phyloP scores from a whole-genome alignment of 2,329 filamentous ascomycete species.

The Coniochaeta ligniaria region DNA sequence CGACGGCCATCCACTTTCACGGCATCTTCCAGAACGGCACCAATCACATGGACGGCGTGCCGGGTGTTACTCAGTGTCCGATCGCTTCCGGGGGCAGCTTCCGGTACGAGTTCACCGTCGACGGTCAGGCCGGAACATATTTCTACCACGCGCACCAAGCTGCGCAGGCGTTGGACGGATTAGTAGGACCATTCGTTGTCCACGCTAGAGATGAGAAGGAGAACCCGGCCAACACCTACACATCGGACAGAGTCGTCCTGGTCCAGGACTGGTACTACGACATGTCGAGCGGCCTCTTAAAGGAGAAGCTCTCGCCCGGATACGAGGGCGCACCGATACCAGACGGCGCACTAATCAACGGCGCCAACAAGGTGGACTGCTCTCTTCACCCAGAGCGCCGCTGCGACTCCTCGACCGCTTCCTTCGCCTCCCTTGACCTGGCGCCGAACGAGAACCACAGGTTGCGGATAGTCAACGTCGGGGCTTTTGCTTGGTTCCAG shows the following conservation, averaged over 20 bases:
- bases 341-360: constrained; percentile 38
- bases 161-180: constrained; percentile 58
- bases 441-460: constrained; percentile 53
- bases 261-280: constrained; percentile 66
- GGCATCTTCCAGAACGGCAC: constrained; percentile 59
- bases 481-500: constrained; percentile 65
- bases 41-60: constrained; percentile 58
- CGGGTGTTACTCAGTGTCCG: constrained; percentile 52
- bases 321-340: constrained; percentile 34
- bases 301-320: constrained; percentile 28
- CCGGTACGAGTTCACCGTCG: constrained; percentile 14
- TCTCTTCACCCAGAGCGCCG: constrained; percentile 25
- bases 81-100: constrained; percentile 51
- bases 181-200: constrained; percentile 58
- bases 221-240: constrained; percentile 41
- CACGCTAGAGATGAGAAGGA: constrained; percentile 48
- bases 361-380: constrained; percentile 32
- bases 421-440: constrained; percentile 35
- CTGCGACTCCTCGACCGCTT: constrained; percentile 34
- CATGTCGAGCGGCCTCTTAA: constrained; percentile 28
- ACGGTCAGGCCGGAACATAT: constrained; percentile 26
- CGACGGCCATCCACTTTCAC: constrained; percentile 60
- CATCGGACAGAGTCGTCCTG: constrained; percentile 54
- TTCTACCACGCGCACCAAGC: constrained; percentile 44
- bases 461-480: constrained; percentile 62